Base-by-base conservation (phyloP, 208 protist species). In the Trypanosoma mega region DNA sequence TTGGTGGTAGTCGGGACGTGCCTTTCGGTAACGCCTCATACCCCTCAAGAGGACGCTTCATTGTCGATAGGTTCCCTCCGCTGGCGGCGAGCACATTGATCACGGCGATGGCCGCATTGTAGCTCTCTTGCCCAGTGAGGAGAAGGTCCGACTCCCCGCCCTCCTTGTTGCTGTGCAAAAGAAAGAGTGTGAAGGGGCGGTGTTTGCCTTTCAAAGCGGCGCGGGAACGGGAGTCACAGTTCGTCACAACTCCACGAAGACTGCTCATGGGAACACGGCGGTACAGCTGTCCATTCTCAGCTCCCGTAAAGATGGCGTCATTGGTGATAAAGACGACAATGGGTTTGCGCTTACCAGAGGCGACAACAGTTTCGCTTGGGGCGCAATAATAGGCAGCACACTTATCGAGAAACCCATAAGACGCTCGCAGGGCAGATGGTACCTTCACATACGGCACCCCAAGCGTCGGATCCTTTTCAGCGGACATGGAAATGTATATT, bases 371-470 rank as follows among this genome's bases (percentile, higher is more conserved):
- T 44, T 23, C 26, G 36, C 24, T 44, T 18, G 34, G 26, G 18
- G 24, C 24, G n/a, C 55, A 61, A 30, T 41, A 61, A 27, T 39
- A 61, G 1, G 37, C n/a, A 16, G 55, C 55, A 34, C 55, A 61
- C 21, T 3, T 24, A 24, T 61, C 26, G 8, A 61, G 41, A 50
- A 61, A 61, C 18, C 41, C 55, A 39, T 50, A 61, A 2, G 14
- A 20, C 18, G 9, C 12, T 14, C 16, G 37, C 43, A 50, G 41
- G 14, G 55, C 27, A 33, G 48, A 26, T 27, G 55, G 55, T 34
- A 61, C 41, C 3, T 29, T 23, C 11, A 29, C 55, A 24, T 50
- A 61, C 1, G 55, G 55, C 24, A 61, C 16, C 5, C 43, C 8
- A 0, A 20, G 2, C 7, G 37, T 14, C 18, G 3, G 6, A 58